Conservation (phyloP, 2,329 filamentous ascomycete species). For the Pseudocercospora ulei region DNA sequence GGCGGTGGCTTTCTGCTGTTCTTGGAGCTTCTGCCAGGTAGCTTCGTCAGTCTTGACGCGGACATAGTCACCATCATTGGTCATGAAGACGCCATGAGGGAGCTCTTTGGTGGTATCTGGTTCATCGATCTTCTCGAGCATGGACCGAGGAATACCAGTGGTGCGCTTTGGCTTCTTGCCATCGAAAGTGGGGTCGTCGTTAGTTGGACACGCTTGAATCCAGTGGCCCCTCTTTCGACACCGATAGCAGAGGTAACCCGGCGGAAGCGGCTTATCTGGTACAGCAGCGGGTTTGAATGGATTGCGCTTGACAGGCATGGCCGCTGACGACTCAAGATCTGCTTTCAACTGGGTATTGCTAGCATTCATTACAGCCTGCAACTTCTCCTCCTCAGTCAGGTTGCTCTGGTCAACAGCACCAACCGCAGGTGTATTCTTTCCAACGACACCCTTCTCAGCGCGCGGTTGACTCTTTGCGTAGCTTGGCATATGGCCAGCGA, state of each 20-base stretch:
- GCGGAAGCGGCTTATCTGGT: constrained; percentile 84
- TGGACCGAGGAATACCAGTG: constrained; percentile 90
- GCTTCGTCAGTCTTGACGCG: constrained; percentile 91
- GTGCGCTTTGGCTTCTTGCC: constrained; percentile 89
- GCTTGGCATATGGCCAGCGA: constrained; percentile 88
- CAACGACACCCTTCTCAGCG: constrained; percentile 50
- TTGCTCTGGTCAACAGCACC: constrained; percentile 56
- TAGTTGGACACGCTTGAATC: constrained; percentile 98
- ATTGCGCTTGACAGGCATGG: constrained; percentile 45
- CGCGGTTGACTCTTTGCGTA: constrained; percentile 72
- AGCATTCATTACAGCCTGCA: constrained; percentile 82
- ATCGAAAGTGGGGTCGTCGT: constrained; percentile 93
- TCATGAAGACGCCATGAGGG: constrained; percentile 88
- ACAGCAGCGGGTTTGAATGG: constrained; percentile 60
- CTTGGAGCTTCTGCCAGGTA: constrained; percentile 94
- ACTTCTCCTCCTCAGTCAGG: constrained; percentile 87
- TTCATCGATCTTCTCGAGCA: constrained; percentile 89
- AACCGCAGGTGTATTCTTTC: constrained; percentile 31
- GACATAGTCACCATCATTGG: constrained; percentile 93
- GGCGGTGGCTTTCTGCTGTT: constrained; percentile 78
- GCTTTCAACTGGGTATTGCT: constrained; percentile 87
- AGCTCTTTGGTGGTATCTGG: constrained; percentile 67
- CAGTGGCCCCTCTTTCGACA: constrained; percentile 95
- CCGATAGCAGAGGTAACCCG: constrained; percentile 90
- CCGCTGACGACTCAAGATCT: constrained; percentile 86